These are phyloP conservation scores for Echinosophora koreensis DNA, from an alignment of 306 rosid genomes.

Conservation along the genomic window DNA sequence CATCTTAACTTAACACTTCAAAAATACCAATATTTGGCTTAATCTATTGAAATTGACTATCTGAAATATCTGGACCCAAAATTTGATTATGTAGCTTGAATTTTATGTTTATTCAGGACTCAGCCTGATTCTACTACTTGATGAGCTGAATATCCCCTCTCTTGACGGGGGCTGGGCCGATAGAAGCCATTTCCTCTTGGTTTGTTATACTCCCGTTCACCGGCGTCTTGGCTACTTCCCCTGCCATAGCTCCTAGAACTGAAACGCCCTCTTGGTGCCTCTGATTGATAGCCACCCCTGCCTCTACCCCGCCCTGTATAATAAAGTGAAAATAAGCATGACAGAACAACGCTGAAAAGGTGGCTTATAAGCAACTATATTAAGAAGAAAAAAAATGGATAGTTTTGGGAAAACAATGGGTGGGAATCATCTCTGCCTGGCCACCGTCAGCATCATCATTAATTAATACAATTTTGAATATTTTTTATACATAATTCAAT, in stretches of 20 bases:
- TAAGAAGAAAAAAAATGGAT: slow-evolving; percentile 3
- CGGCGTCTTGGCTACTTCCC: slow-evolving; percentile 66
- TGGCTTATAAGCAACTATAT: neutral
- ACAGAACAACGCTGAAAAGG: neutral
- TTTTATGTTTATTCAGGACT: slow-evolving; percentile 51
- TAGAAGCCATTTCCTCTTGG: slow-evolving; percentile 82
- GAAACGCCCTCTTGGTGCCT: slow-evolving; percentile 75
- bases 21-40: slow-evolving; percentile 53
- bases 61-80: slow-evolving; percentile 62
- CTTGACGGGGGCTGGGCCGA: slow-evolving; percentile 69
- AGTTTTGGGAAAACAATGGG: slow-evolving; percentile 8
- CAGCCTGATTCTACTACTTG: slow-evolving; percentile 61
- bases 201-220: slow-evolving; percentile 72
- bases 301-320: slow-evolving; percentile 95
- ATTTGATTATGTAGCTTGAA: slow-evolving; percentile 48
- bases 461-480: slow-evolving; percentile 11
- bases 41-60: slow-evolving; percentile 47
- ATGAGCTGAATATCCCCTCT: slow-evolving; percentile 62
- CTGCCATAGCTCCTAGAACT: slow-evolving; percentile 63
- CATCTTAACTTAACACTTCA: slow-evolving; percentile 48
- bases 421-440: neutral
- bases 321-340: slow-evolving; percentile 25
- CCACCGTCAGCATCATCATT: slow-evolving; percentile 11
- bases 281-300: slow-evolving; percentile 77
- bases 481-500: neutral